A percentile compares a stretch with the other conserved stretches of the same genome.
Evolutionary conservation across 2,329 filamentous ascomycete species (phyloP).

Genomic region (Pseudomassariella vexata): DNA sequence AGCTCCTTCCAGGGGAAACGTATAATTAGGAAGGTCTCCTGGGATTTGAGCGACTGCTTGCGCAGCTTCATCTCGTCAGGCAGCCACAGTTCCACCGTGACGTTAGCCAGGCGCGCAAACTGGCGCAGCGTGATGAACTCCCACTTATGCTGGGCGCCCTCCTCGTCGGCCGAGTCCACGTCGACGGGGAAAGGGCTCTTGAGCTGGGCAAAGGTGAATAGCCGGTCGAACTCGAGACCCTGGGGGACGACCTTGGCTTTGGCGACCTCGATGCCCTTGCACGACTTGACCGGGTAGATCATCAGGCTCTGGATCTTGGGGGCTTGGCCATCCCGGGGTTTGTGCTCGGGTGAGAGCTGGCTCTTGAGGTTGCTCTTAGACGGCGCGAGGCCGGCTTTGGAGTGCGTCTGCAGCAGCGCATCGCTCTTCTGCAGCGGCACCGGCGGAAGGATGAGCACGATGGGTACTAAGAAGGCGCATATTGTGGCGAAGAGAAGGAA

Average conservation of each 20-base stretch:
- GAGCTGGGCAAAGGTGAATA: slow-evolving; percentile 76
- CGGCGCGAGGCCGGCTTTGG: slow-evolving; percentile 35
- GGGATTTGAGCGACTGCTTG: slow-evolving; percentile 44
- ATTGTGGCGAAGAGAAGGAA: slow-evolving; percentile 21
- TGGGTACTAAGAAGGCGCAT: slow-evolving; percentile 44
- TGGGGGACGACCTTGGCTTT: slow-evolving; percentile 57
- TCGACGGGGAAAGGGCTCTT: slow-evolving; percentile 40
- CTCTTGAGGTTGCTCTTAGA: slow-evolving; percentile 30
- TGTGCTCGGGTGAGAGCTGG: slow-evolving; percentile 14
- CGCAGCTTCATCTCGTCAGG: slow-evolving; percentile 55
- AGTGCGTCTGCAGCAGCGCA: slow-evolving; percentile 49
- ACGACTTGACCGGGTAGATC: slow-evolving; percentile 81
- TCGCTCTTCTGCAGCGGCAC: slow-evolving; percentile 46
- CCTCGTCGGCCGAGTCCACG: slow-evolving; percentile 24
- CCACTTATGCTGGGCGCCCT: slow-evolving; percentile 49
- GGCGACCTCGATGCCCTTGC: slow-evolving; percentile 67
- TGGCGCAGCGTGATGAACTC: slow-evolving; percentile 66
- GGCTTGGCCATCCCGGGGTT: slow-evolving; percentile 13
- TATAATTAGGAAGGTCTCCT: slow-evolving; percentile 57
- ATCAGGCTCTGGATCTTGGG: slow-evolving; percentile 56
- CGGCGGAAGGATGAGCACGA: slow-evolving; percentile 50
- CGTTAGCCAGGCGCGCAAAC: slow-evolving; percentile 63
- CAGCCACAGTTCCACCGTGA: slow-evolving; percentile 63
- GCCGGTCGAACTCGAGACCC: slow-evolving; percentile 73
- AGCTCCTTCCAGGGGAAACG: slow-evolving; percentile 56